Evolutionary conservation across 495 filamentous ascomycete species (phyloP).

Genomic region (Entonaema liquescens): DNA sequence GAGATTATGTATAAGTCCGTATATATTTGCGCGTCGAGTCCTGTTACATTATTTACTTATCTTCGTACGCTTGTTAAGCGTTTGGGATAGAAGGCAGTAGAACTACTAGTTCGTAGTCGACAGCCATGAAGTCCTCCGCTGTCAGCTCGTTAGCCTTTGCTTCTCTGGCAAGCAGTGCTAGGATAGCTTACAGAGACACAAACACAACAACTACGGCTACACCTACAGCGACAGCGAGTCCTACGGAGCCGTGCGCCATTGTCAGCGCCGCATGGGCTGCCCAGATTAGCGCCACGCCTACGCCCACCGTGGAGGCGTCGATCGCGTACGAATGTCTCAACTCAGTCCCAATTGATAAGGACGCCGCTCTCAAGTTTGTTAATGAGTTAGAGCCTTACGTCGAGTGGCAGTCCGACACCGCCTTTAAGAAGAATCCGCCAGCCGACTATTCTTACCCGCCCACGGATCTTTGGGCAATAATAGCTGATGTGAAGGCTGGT

Average conservation of each 20-base stretch:
- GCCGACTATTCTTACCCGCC: slow-evolving; percentile 54
- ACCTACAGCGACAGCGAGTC: slow-evolving; percentile 29
- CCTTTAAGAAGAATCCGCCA: slow-evolving; percentile 54
- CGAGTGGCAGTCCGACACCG: slow-evolving; percentile 55
- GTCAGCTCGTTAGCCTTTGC: slow-evolving; percentile 24
- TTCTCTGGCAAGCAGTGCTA: slow-evolving; percentile 22
- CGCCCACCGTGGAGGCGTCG: slow-evolving; percentile 50
- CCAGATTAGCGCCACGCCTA: slow-evolving; percentile 44
- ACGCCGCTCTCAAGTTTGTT: slow-evolving; percentile 51
- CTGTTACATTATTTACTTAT: neutral
- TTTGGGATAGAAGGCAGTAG: slow-evolving; percentile 5
- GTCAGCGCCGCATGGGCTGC: slow-evolving; percentile 54
- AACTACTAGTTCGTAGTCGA: slow-evolving; percentile 6
- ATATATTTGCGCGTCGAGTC: neutral
- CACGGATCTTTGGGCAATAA: slow-evolving; percentile 54
- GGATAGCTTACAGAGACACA: slow-evolving; percentile 15
- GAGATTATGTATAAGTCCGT: slow-evolving; percentile 15
- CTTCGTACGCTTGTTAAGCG: neutral
- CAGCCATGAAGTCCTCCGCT: slow-evolving; percentile 32
- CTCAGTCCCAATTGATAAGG: slow-evolving; percentile 55
- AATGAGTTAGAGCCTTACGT: slow-evolving; percentile 54
- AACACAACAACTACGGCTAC: slow-evolving; percentile 44
- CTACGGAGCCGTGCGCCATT: slow-evolving; percentile 50
- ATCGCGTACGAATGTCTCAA: slow-evolving; percentile 57
- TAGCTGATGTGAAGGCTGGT: slow-evolving; percentile 48